These are phyloP conservation scores for Lactarius hengduanensis DNA, from an alignment of 768 basidiomycete species.

Conservation along the genomic window DNA sequence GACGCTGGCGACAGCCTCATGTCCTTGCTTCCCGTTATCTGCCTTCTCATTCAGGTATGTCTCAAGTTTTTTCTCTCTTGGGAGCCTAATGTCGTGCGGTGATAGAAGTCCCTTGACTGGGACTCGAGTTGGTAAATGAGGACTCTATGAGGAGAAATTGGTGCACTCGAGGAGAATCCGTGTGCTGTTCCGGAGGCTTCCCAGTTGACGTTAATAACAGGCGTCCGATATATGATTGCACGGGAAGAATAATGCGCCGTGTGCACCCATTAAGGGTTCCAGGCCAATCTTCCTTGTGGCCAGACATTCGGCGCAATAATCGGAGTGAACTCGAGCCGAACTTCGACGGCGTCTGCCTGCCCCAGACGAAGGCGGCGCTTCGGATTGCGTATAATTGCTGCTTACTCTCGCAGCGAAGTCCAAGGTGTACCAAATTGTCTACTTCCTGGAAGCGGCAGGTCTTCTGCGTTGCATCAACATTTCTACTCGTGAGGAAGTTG, in stretches of 20 bases:
- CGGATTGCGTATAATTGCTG: conserved; percentile 4
- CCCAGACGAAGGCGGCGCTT: conserved; percentile 10
- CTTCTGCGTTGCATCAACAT: conserved; percentile 8
- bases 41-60: conserved; percentile 5
- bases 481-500: not conserved
- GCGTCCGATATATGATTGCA: not conserved
- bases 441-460: conserved; percentile 5
- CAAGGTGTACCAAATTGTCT: not conserved
- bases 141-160: conserved; percentile 1
- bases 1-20: conserved; percentile 12
- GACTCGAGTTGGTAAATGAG: conserved; percentile 12
- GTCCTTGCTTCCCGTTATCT: conserved; percentile 15
- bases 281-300: not conserved
- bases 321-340: conserved; percentile 10
- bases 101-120: conserved; percentile 20
- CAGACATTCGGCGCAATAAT: conserved; percentile 13
- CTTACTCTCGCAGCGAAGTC: conserved; percentile 6
- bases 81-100: conserved; percentile 14
- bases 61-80: conserved; percentile 4
- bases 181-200: conserved; percentile 19
- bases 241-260: conserved; percentile 1
- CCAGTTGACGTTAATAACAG: conserved; percentile 1
- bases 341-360: conserved; percentile 16
- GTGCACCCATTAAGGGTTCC: not conserved
- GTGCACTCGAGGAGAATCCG: conserved; percentile 12